Conservation (phyloP, 352 stramenopile species). For the Phytophthora boehmeriae region DNA sequence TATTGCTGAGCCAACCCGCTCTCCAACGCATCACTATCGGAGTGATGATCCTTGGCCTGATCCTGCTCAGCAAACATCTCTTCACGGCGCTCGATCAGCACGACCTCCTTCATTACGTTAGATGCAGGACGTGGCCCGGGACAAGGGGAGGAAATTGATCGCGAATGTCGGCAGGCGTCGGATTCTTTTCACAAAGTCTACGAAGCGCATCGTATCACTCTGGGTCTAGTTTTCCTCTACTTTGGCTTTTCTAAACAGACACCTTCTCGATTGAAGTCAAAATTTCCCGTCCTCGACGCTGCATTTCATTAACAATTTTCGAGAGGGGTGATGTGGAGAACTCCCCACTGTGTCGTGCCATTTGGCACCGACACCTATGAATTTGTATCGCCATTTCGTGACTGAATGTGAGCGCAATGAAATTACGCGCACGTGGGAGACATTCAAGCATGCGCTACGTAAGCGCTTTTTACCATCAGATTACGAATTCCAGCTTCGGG, state of each 20-base stretch:
- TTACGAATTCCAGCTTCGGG: constrained; percentile 5
- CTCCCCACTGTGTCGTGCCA: constrained; percentile 6
- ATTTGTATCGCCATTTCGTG: constrained; percentile 9
- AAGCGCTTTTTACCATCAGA: neutral
- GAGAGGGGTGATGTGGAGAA: too few relatives aligned
- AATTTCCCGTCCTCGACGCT: constrained; percentile 1
- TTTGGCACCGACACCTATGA: constrained; percentile 9
- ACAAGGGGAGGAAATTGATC: too few relatives aligned
- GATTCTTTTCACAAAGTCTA: neutral
- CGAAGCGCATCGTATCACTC: neutral
- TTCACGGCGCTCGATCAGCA: too few relatives aligned
- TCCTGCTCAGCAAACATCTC: too few relatives aligned
- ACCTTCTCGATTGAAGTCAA: neutral
- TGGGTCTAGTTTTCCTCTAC: neutral
- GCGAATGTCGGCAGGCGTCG: neutral
- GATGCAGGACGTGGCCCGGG: too few relatives aligned
- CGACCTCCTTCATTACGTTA: too few relatives aligned
- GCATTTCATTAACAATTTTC: neutral
- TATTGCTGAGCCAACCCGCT: too few relatives aligned
- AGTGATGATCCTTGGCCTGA: too few relatives aligned
- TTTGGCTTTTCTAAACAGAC: neutral
- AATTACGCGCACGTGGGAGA: constrained; percentile 1
- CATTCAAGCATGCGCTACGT: constrained; percentile 2
- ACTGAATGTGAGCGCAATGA: neutral
- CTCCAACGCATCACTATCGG: too few relatives aligned